These are phyloP conservation scores for Coniochaeta sp. DNA, from an alignment of 2,329 filamentous ascomycete species.

Conservation along the genomic window DNA sequence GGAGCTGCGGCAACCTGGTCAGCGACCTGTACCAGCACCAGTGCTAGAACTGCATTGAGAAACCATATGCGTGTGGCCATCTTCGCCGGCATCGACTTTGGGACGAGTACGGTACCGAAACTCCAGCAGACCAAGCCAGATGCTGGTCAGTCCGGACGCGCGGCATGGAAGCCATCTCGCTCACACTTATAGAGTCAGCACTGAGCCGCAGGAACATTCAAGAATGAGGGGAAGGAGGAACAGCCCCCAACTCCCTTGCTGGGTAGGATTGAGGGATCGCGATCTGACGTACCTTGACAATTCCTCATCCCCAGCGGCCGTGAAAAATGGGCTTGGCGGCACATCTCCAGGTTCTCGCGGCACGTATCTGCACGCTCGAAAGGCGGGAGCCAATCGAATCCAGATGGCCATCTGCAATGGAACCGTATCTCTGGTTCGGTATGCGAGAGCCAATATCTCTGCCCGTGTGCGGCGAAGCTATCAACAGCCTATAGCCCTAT, in stretches of 20 bases:
- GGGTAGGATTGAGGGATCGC: background rate
- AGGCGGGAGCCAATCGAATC: background rate
- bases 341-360: background rate
- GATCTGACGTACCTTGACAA: background rate
- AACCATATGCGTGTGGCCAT: background rate
- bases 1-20: constrained; percentile 1
- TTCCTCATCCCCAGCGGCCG: background rate
- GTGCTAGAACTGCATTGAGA: background rate
- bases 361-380: background rate
- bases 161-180: background rate
- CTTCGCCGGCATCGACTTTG: no score
- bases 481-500: background rate
- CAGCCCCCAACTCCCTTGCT: background rate
- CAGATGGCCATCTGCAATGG: background rate
- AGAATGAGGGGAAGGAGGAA: background rate
- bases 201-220: background rate
- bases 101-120: background rate
- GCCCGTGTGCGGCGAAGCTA: background rate
- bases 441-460: background rate
- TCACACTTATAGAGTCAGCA: background rate
- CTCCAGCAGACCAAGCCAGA: no score
- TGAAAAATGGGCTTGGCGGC: background rate
- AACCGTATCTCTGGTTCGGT: background rate
- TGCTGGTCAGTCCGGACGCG: no score
- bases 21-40: background rate